A percentile compares a stretch with the other conserved stretches of the same genome.
phyloP scores from a whole-genome alignment of 2,329 filamentous ascomycete species.

The Onygenales sp. region DNA sequence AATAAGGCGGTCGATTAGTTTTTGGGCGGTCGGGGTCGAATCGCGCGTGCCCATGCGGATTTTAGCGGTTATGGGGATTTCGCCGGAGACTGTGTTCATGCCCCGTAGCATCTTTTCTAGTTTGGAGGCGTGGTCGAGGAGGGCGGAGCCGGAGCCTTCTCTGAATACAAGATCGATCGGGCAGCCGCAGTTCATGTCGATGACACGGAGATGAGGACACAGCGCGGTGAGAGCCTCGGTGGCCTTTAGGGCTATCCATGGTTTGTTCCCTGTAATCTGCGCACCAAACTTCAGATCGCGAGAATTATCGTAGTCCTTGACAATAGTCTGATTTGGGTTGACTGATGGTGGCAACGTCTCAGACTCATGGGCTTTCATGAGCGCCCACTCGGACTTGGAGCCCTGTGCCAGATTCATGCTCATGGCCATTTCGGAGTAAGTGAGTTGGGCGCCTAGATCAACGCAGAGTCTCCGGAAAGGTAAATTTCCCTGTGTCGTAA shows the following conservation, averaged over 20 bases:
- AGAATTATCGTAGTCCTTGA: slow-evolving; percentile 70
- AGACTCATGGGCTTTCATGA: slow-evolving; percentile 83
- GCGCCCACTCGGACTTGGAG: slow-evolving; percentile 83
- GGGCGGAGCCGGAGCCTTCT: slow-evolving; percentile 76
- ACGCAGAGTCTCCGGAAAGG: slow-evolving; percentile 88
- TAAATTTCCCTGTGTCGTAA: slow-evolving; percentile 94
- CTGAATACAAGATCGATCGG: slow-evolving; percentile 92
- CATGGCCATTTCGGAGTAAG: slow-evolving; percentile 98
- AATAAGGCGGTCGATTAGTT: slow-evolving; percentile 72
- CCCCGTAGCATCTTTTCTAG: slow-evolving; percentile 90
- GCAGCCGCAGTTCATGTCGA: slow-evolving; percentile 95
- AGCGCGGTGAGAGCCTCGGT: slow-evolving; percentile 69
- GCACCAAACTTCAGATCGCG: slow-evolving; percentile 82
- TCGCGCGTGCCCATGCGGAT: slow-evolving; percentile 85
- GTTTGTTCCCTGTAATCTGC: slow-evolving; percentile 87
- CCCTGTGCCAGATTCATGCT: slow-evolving; percentile 82
- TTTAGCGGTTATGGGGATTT: slow-evolving; percentile 88
- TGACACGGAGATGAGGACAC: slow-evolving; percentile 74
- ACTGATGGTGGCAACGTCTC: slow-evolving; percentile 67
- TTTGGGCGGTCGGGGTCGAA: slow-evolving; percentile 66
- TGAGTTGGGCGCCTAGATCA: slow-evolving; percentile 80
- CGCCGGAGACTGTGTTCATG: slow-evolving; percentile 88
- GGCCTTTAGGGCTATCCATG: slow-evolving; percentile 81
- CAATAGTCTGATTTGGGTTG: slow-evolving; percentile 43
- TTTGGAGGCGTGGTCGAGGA: slow-evolving; percentile 81